Conservation (phyloP, 208 protist genomes). For the Leishmania tarentolae region DNA sequence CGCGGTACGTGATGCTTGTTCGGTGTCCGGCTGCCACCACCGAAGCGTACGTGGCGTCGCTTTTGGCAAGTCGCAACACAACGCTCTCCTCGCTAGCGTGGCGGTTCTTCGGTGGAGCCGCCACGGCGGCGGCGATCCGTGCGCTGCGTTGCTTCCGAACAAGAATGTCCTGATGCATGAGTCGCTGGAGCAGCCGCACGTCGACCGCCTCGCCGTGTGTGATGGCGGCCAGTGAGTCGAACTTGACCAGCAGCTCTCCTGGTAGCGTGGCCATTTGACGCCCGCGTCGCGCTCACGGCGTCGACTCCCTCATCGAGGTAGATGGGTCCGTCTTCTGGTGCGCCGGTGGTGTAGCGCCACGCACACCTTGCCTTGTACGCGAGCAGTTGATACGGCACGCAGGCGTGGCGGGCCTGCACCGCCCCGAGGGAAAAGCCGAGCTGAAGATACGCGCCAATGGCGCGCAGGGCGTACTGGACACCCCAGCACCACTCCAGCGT, state of each 20-base stretch:
- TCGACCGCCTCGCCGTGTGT: slow-evolving; percentile 56
- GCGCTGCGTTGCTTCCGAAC: slow-evolving; percentile 27
- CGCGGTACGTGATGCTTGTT: slow-evolving; percentile 42
- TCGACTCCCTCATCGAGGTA: background rate
- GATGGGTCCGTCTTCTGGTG: slow-evolving; percentile 9
- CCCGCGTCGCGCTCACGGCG: background rate
- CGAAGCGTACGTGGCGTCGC: slow-evolving; percentile 20
- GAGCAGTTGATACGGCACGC: slow-evolving; percentile 21
- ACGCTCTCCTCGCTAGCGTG: slow-evolving; percentile 16
- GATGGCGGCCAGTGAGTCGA: slow-evolving; percentile 37
- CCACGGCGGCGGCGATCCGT: slow-evolving; percentile 9
- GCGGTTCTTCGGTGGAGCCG: background rate
- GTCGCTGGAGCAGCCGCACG: slow-evolving; percentile 30
- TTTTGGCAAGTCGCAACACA: slow-evolving; percentile 37
- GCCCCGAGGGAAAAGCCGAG: slow-evolving; percentile 44
- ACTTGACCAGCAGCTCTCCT: slow-evolving; percentile 39
- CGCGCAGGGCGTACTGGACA: slow-evolving; percentile 44
- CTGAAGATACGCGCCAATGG: slow-evolving; percentile 46
- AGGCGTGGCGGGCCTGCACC: slow-evolving; percentile 37
- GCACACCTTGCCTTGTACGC: slow-evolving; percentile 12
- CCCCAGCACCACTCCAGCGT: slow-evolving; percentile 47
- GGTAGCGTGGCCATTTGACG: background rate
- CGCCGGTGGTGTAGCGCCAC: slow-evolving; percentile 13
- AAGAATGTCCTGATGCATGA: slow-evolving; percentile 37
- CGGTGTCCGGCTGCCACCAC: slow-evolving; percentile 13